Evolutionary conservation across 2,329 filamentous ascomycete genomes (phyloP), one percentile per base, ranked within the genome.

Genomic region (Trichoderma brevicompactum): DNA sequence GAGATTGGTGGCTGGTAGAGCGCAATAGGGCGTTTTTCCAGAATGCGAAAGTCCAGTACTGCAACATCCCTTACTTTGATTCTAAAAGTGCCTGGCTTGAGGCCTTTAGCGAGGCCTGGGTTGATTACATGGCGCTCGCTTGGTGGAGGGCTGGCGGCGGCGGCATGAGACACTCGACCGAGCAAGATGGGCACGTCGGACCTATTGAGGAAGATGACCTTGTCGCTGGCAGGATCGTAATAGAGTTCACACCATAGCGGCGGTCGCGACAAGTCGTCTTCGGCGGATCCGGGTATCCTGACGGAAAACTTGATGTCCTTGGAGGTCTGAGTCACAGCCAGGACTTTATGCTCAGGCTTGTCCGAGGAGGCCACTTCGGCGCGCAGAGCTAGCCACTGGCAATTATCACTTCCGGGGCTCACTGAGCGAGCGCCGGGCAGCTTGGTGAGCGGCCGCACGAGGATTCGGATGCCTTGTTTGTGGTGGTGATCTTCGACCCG

Each of bases 241-340:
- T 86, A 87, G 41, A 87, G 76, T 72, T 87, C 84, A 72, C 83
- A 87, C 82, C 82, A 86, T n/a, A 87, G 70, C 5, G 82, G 79
- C 15, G 83, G 83, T 15, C 81, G 76, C 7, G 77, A 73, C 8
- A 74, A 76, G 50, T 79, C 78, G 65, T 81, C 78, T 46, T 77
- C 74, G 58, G 75, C 77, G 64, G 82, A 80, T 15, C 80, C 79
- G 5, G 84, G 85, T 65, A 87, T 84, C 56, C 81, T 79, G 67
- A 87, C 83, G 44, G 82, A 83, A 71, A 87, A 87, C 68, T 85
- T 87, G 79, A 86, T 85, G 73, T 87, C 84, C 70, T 81, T 81
- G 67, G 81, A 79, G 5, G 85, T 87, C 77, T 87, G 85, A 69
- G 84, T 86, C 71, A 87, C 85, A 41, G 85, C 85, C 32, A 87